Conservation (phyloP, 2,329 filamentous ascomycete species). For the Tolypocladium cylindrosporum region DNA sequence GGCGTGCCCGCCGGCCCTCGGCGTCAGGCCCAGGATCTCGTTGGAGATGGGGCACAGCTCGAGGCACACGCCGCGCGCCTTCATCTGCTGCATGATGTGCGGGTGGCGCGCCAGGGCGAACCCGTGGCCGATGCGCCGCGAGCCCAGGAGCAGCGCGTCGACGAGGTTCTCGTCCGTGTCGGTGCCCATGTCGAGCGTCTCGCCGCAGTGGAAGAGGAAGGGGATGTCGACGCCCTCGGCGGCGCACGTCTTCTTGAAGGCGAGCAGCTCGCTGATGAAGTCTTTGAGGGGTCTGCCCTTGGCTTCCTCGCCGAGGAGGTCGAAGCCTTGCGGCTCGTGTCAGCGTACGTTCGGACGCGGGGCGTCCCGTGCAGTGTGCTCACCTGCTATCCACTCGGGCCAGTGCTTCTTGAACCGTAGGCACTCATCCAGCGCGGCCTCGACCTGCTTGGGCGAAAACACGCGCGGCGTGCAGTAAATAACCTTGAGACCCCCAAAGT, state of each 20-base stretch:
- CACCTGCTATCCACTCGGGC: constrained; percentile 53
- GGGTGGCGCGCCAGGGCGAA: constrained; percentile 60
- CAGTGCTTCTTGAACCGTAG: constrained; percentile 47
- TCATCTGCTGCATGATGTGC: constrained; percentile 56
- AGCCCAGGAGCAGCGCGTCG: constrained; percentile 54
- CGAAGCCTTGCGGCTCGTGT: constrained; percentile 44
- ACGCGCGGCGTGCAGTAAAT: constrained; percentile 62
- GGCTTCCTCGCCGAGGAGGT: constrained; percentile 60
- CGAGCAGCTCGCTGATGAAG: constrained; percentile 44
- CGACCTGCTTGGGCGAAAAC: constrained; percentile 38
- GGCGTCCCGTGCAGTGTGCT: constrained; percentile 9
- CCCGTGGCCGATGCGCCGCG: constrained; percentile 65
- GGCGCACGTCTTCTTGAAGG: constrained; percentile 44
- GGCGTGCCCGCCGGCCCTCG: constrained; percentile 53
- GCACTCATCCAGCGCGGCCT: constrained; percentile 48
- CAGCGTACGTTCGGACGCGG: background rate
- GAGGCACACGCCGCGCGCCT: constrained; percentile 53
- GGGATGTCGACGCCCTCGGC: constrained; percentile 45
- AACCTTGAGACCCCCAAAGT: constrained; percentile 57
- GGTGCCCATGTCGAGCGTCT: constrained; percentile 58
- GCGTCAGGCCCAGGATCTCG: constrained; percentile 61
- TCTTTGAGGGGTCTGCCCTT: constrained; percentile 48
- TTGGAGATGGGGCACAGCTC: constrained; percentile 72
- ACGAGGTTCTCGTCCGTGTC: constrained; percentile 58
- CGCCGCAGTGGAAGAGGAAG: constrained; percentile 68